Evolutionary conservation across 192 early-diverging fungal species (phyloP).

Genomic region (Umbelopsis ramanniana): DNA sequence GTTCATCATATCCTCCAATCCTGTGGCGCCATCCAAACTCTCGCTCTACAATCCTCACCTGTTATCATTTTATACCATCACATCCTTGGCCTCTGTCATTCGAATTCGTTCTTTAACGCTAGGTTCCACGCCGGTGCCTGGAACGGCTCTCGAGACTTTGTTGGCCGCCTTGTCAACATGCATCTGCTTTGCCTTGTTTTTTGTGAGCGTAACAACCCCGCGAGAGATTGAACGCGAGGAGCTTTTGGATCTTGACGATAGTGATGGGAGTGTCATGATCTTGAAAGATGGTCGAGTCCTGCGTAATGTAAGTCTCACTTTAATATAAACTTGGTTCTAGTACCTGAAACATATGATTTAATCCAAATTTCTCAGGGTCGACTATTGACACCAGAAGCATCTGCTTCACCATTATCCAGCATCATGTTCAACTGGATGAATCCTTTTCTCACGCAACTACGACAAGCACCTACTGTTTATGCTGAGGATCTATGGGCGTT

Average conservation of each 20-base stretch:
- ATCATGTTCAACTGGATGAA: constrained; percentile 44
- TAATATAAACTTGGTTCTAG: background rate
- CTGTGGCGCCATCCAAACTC: constrained; percentile 33
- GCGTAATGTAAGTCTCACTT: constrained; percentile 30
- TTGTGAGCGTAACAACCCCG: constrained; percentile 29
- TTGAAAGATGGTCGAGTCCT: constrained; percentile 38
- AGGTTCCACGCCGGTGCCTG: background rate
- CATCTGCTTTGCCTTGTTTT: constrained; percentile 24
- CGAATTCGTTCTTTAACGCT: constrained; percentile 21
- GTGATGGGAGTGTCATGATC: constrained; percentile 38
- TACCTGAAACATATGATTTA: no score
- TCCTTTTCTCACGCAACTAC: constrained; percentile 19
- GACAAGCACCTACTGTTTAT: constrained; percentile 17
- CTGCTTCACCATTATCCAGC: constrained; percentile 28
- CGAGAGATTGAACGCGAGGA: constrained; percentile 34
- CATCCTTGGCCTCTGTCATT: constrained; percentile 15
- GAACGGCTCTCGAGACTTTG: constrained; percentile 21
- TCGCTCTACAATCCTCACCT: constrained; percentile 39
- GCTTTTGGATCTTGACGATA: constrained; percentile 38
- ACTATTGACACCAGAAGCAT: constrained; percentile 37
- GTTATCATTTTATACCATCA: constrained; percentile 31
- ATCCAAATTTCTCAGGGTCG: constrained; percentile 30
- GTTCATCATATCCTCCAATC: constrained; percentile 36
- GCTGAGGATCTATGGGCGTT: constrained; percentile 21
- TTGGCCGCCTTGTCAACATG: constrained; percentile 15